These are phyloP conservation scores for Naumovozyma castellii DNA, from an alignment of 805 yeast genomes.

Conservation along the genomic window DNA sequence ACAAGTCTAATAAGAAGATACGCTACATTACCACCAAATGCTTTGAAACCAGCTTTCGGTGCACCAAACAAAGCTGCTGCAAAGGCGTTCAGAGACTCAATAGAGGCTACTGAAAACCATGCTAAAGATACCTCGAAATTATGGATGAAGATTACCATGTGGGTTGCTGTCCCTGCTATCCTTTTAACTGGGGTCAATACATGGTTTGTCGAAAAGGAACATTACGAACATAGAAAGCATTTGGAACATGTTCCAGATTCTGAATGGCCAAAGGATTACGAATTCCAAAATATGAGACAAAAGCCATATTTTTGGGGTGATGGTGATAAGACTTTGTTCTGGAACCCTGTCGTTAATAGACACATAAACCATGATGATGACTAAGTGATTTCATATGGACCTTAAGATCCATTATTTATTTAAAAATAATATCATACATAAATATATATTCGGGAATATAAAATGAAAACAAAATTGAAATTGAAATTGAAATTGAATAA, in stretches of 20 bases:
- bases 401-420: neutral
- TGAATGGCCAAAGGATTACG: conserved; percentile 88
- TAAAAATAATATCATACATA: neutral
- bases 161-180: conserved; percentile 77
- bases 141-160: conserved; percentile 80
- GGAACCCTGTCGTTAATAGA: conserved; percentile 91
- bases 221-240: conserved; percentile 83
- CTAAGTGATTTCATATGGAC: neutral
- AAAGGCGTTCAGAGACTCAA: conserved; percentile 51
- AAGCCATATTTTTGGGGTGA: conserved; percentile 97
- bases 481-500: neutral
- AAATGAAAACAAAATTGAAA: neutral
- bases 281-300: conserved; percentile 81
- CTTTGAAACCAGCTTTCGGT: conserved; percentile 40
- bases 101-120: conserved; percentile 66
- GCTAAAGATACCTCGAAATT: conserved; percentile 63
- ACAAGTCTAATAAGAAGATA: conserved; percentile 29
- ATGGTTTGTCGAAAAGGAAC: conserved; percentile 72
- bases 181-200: conserved; percentile 71
- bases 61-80: conserved; percentile 49
- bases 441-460: neutral
- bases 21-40: conserved; percentile 34
- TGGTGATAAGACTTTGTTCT: conserved; percentile 94
- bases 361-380: conserved; percentile 41
- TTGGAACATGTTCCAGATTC: conserved; percentile 62